Evolutionary conservation across 805 yeast genomes (phyloP).

Genomic region (Barnettozyma salicaria): DNA sequence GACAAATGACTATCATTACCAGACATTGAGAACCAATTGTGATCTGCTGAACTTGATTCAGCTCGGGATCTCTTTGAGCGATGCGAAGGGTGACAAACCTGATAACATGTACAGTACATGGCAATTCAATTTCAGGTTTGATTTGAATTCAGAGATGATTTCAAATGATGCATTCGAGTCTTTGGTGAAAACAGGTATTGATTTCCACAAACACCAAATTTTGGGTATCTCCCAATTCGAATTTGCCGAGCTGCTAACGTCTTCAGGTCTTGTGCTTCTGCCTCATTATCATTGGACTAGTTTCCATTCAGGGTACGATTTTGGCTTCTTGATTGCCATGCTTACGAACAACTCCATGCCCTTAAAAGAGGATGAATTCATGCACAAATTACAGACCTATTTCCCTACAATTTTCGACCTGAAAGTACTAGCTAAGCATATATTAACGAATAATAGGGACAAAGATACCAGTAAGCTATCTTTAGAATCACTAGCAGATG

Average conservation of each 20-base stretch:
- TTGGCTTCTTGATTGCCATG: conserved; percentile 79
- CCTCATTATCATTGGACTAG: conserved; percentile 73
- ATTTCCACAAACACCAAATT: conserved; percentile 65
- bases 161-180: conserved; percentile 79
- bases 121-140: conserved; percentile 92
- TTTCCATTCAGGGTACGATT: conserved; percentile 91
- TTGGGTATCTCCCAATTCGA: conserved; percentile 74
- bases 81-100: conserved; percentile 62
- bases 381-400: conserved; percentile 59
- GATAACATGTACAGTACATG: conserved; percentile 72
- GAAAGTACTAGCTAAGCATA: conserved; percentile 43
- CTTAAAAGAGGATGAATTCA: conserved; percentile 69
- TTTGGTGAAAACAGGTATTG: conserved; percentile 75
- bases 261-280: conserved; percentile 79
- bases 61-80: conserved; percentile 72
- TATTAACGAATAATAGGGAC: conserved; percentile 6
- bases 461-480: conserved; percentile 26
- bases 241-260: conserved; percentile 79
- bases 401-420: conserved; percentile 84
- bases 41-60: conserved; percentile 84
- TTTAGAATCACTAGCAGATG: conserved; percentile 63
- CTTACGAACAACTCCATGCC: conserved; percentile 77
- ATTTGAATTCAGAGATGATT: conserved; percentile 73
- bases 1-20: conserved; percentile 90
- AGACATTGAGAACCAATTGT: conserved; percentile 85